Evolutionary conservation across 352 stramenopile species (phyloP).

Genomic region (Phytopythium mirpurense): DNA sequence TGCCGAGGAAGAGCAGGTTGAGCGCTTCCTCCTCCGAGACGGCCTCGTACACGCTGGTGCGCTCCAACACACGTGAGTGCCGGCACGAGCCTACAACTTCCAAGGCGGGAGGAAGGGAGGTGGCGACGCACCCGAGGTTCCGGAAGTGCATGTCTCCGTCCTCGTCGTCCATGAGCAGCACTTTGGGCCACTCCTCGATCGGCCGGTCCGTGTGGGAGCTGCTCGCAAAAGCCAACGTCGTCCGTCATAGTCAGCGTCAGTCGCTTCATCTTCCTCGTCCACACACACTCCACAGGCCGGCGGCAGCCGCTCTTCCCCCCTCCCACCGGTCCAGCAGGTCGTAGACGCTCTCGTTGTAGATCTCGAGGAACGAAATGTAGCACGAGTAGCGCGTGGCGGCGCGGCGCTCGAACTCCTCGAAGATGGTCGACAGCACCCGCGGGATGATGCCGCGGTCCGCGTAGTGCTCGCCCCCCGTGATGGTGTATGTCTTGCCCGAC

Average conservation of each 20-base stretch:
- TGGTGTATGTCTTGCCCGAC: slow-evolving; percentile 75
- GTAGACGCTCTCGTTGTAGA: slow-evolving; percentile 96
- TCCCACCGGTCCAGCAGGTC: slow-evolving; percentile 83
- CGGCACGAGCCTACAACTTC: no score
- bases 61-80: background rate
- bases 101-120: no score
- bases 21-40: slow-evolving; percentile 91
- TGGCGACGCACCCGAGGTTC: slow-evolving; percentile 55
- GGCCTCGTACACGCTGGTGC: slow-evolving; percentile 63
- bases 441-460: slow-evolving; percentile 95
- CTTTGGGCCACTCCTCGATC: slow-evolving; percentile 79
- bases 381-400: slow-evolving; percentile 65
- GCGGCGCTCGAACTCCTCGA: slow-evolving; percentile 73
- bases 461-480: slow-evolving; percentile 89
- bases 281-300: no score
- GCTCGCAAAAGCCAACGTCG: background rate
- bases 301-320: no score
- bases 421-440: slow-evolving; percentile 90
- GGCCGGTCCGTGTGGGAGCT: slow-evolving; percentile 67
- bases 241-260: background rate
- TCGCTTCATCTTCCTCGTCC: no score
- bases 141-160: slow-evolving; percentile 78
- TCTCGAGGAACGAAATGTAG: slow-evolving; percentile 95
- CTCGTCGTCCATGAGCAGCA: slow-evolving; percentile 72
- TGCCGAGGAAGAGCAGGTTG: slow-evolving; percentile 94